phyloP scores from a whole-genome alignment of 495 filamentous ascomycete species.

The Aspergillus sclerotioniger region DNA sequence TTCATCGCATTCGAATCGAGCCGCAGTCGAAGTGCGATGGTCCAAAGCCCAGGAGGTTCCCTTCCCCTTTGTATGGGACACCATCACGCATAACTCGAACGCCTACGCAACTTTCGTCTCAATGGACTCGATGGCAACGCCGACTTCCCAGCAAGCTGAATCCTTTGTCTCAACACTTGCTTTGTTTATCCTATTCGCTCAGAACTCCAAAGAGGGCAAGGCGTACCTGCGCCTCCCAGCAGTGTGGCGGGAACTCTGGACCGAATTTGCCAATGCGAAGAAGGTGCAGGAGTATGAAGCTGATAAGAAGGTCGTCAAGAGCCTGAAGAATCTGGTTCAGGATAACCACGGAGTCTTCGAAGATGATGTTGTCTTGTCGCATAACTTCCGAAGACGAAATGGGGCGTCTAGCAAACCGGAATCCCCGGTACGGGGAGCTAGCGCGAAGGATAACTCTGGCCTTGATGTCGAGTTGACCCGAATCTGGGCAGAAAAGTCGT shows the following conservation, averaged over 20 bases:
- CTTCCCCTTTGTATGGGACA: constrained; percentile 35
- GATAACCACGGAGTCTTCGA: constrained; percentile 48
- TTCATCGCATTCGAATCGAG: constrained; percentile 69
- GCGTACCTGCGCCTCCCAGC: constrained; percentile 72
- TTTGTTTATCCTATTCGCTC: constrained; percentile 74
- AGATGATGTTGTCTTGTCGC: constrained; percentile 72
- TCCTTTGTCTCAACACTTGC: constrained; percentile 78
- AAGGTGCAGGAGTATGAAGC: constrained; percentile 64
- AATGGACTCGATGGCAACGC: constrained; percentile 74
- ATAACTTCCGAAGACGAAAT: constrained; percentile 62
- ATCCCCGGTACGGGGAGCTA: constrained; percentile 36
- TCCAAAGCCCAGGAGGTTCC: constrained; percentile 68
- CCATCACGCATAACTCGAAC: constrained; percentile 42
- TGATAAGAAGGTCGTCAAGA: constrained; percentile 61
- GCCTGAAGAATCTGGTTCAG: constrained; percentile 46
- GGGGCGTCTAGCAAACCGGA: constrained; percentile 48
- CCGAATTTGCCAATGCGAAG: constrained; percentile 67
- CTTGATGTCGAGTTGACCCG: constrained; percentile 53
- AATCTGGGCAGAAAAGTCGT: constrained; percentile 69
- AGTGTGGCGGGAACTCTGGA: constrained; percentile 82
- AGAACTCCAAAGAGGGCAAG: constrained; percentile 80
- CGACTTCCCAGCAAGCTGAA: constrained; percentile 77
- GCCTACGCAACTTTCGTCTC: constrained; percentile 54
- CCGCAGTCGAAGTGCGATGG: constrained; percentile 74
- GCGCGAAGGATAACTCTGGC: constrained; percentile 36